A percentile compares a stretch with the other conserved stretches of the same genome.
These are phyloP conservation scores for Neolecta irregularis DNA, from an alignment of 1,139 yeast species.

Conservation along the genomic window DNA sequence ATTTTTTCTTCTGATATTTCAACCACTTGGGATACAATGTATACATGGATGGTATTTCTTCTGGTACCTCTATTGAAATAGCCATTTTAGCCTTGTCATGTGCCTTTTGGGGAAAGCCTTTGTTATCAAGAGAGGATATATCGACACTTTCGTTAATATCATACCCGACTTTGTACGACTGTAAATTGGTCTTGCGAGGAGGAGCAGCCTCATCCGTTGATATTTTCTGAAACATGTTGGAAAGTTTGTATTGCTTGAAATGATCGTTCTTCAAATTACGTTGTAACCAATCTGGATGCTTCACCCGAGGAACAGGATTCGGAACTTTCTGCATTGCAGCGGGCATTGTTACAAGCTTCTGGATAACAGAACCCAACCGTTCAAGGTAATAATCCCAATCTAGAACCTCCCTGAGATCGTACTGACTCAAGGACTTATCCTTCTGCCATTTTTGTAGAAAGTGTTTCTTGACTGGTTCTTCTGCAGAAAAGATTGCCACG, in stretches of 20 bases:
- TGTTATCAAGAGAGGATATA: background rate
- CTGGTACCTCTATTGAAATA: constrained; percentile 27
- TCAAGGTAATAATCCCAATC: constrained; percentile 93
- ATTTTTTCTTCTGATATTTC: constrained; percentile 63
- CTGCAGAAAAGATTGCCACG: constrained; percentile 87
- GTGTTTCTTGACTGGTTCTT: constrained; percentile 39
- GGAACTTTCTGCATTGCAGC: constrained; percentile 81
- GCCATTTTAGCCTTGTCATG: constrained; percentile 1
- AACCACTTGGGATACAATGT: constrained; percentile 39
- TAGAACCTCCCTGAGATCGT: constrained; percentile 75
- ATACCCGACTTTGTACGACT: too few species aligned
- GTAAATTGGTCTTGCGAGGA: background rate
- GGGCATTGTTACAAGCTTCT: constrained; percentile 89
- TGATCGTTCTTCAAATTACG: constrained; percentile 54
- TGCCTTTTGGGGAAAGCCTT: constrained; percentile 1
- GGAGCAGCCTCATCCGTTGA: constrained; percentile 13
- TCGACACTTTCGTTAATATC: too few species aligned
- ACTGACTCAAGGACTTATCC: constrained; percentile 61
- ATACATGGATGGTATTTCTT: constrained; percentile 22
- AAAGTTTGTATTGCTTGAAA: constrained; percentile 47
- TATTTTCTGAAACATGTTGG: constrained; percentile 32
- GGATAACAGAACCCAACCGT: constrained; percentile 81
- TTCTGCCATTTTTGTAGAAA: constrained; percentile 76
- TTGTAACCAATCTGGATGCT: constrained; percentile 88
- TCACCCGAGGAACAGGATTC: constrained; percentile 92